These are phyloP conservation scores for Berberis vulgaris DNA, from an alignment of 164 flowering plant genomes.

Conservation along the genomic window DNA sequence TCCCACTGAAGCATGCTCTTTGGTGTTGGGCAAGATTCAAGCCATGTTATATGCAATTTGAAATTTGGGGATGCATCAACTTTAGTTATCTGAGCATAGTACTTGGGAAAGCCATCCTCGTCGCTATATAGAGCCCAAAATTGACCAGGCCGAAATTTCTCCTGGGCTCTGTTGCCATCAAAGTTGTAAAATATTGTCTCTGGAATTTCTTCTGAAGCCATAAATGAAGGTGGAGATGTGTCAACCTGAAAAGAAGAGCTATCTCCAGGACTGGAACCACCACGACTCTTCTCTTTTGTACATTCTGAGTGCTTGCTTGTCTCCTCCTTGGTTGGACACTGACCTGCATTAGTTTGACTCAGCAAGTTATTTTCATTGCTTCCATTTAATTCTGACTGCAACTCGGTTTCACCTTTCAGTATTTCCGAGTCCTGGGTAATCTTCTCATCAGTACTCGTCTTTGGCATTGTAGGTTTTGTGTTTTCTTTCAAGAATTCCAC, in stretches of 20 bases:
- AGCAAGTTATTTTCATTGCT: background rate
- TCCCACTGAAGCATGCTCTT: constrained; percentile 29
- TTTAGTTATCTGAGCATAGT: constrained; percentile 37
- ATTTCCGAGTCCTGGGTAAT: background rate
- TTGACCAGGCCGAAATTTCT: constrained; percentile 44
- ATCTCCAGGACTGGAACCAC: background rate
- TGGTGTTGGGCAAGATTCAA: constrained; percentile 15
- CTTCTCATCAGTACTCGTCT: background rate
- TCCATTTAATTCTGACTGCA: background rate
- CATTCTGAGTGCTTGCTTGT: constrained; percentile 3
- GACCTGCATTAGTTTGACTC: background rate
- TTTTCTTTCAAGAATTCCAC: background rate
- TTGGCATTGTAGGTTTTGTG: background rate
- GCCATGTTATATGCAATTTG: constrained; percentile 36
- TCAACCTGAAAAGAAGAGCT: background rate
- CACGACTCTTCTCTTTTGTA: background rate
- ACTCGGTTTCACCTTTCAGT: background rate
- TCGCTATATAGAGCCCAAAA: constrained; percentile 64
- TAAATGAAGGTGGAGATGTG: background rate
- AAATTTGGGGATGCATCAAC: constrained; percentile 22
- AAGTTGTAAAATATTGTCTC: constrained; percentile 49
- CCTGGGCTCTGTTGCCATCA: constrained; percentile 26
- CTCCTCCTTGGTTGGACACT: constrained; percentile 16
- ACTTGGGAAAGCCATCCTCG: constrained; percentile 53
- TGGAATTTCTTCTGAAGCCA: constrained; percentile 22